These are phyloP conservation scores for Venturia aucupariae DNA, from an alignment of 2,329 filamentous ascomycete species.

Conservation along the genomic window DNA sequence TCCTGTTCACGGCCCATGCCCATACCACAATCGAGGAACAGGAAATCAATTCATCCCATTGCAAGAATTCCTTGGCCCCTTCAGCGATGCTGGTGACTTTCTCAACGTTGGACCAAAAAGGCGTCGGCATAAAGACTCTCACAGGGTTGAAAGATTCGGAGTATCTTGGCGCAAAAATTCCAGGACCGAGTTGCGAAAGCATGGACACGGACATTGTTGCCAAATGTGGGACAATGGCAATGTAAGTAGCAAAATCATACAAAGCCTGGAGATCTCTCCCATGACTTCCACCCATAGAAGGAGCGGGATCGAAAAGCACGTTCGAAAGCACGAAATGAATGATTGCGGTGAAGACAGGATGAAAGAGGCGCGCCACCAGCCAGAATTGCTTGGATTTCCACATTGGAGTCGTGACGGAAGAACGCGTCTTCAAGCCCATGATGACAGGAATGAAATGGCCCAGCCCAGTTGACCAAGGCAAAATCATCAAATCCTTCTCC, in stretches of 20 bases:
- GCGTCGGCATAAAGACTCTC: background rate
- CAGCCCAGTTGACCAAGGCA: background rate
- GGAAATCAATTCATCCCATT: background rate
- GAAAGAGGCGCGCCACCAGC: background rate
- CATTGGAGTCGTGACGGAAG: background rate
- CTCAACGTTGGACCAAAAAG: background rate
- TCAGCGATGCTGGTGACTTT: background rate
- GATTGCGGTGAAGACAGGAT: background rate
- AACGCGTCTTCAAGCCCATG: background rate
- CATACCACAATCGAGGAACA: constrained; percentile 1
- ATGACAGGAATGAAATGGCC: background rate
- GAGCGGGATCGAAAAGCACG: background rate
- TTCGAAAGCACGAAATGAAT: constrained; percentile 2
- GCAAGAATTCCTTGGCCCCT: background rate
- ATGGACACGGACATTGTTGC: background rate
- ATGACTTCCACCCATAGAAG: background rate
- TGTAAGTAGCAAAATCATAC: background rate
- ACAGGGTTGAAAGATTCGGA: background rate
- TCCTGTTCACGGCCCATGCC: background rate
- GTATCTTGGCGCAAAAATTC: background rate
- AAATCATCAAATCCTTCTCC: background rate
- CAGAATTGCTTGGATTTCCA: constrained; percentile 2
- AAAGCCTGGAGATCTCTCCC: background rate
- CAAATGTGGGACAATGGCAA: background rate
- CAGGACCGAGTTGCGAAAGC: background rate